A percentile compares a stretch with the other conserved stretches of the same genome.
phyloP scores from a whole-genome alignment of 306 rosid species.

The Clitoria ternatea region DNA sequence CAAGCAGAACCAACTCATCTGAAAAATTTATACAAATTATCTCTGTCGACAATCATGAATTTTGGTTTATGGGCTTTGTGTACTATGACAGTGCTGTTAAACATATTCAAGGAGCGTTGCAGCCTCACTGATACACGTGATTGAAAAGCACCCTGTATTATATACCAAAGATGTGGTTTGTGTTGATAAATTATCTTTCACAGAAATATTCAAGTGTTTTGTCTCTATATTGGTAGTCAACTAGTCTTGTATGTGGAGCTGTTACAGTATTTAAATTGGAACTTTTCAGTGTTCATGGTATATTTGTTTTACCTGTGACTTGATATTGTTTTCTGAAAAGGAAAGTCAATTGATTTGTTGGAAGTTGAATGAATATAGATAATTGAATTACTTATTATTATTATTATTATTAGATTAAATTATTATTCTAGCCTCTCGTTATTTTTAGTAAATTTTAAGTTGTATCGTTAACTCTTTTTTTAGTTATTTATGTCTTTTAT shows the following conservation, averaged over 20 bases:
- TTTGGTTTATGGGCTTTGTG: slow-evolving; percentile 97
- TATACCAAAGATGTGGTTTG: slow-evolving; percentile 19
- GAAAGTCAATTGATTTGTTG: slow-evolving; percentile 14
- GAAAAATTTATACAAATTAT: slow-evolving; percentile 78
- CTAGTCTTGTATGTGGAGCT: slow-evolving; percentile 26
- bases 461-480: too few relatives aligned
- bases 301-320: slow-evolving; percentile 9
- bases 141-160: slow-evolving; percentile 12
- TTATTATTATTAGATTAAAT: too few relatives aligned
- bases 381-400: background rate
- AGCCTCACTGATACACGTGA: slow-evolving; percentile 35
- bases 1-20: slow-evolving; percentile 66
- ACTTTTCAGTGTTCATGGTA: background rate
- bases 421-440: too few relatives aligned
- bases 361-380: slow-evolving; percentile 13
- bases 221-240: slow-evolving; percentile 19
- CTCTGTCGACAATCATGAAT: slow-evolving; percentile 93
- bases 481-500: too few relatives aligned
- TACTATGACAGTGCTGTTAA: slow-evolving; percentile 81
- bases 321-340: background rate
- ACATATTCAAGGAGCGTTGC: slow-evolving; percentile 61
- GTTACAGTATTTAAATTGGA: slow-evolving; percentile 6
- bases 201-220: slow-evolving; percentile 16
- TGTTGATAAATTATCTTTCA: slow-evolving; percentile 25
- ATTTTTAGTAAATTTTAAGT: too few relatives aligned